These are phyloP conservation scores for Agroathelia rolfsii DNA, from an alignment of 1,284 basidiomycete genomes.

Conservation along the genomic window DNA sequence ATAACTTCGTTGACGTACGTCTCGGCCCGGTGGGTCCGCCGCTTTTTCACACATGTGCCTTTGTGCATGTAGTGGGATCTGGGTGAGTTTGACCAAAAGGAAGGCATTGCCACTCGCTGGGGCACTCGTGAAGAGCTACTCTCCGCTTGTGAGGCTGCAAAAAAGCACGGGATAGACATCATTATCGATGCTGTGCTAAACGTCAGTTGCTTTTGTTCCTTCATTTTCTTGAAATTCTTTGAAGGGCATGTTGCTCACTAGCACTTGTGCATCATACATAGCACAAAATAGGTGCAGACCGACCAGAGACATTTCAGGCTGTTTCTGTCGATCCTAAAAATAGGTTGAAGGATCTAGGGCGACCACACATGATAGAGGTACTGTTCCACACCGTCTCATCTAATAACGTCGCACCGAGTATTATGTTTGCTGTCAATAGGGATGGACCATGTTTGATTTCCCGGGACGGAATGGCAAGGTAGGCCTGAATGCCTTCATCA, in stretches of 20 bases:
- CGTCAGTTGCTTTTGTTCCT: slow-evolving; percentile 29
- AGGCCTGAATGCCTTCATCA: slow-evolving; percentile 6
- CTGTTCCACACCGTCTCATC: slow-evolving; percentile 1
- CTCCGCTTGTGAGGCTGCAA: slow-evolving; percentile 50
- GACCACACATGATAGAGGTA: slow-evolving; percentile 65
- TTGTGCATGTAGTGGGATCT: slow-evolving; percentile 82
- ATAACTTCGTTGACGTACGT: slow-evolving; percentile 5
- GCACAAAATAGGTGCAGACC: slow-evolving; percentile 83
- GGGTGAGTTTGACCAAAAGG: slow-evolving; percentile 88
- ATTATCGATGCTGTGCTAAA: slow-evolving; percentile 73
- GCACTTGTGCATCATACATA: slow-evolving; percentile 16
- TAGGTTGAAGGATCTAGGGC: slow-evolving; percentile 47
- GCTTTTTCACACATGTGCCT: too few species aligned
- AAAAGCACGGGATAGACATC: slow-evolving; percentile 49
- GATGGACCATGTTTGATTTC: slow-evolving; percentile 85
- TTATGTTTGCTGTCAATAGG: slow-evolving; percentile 28
- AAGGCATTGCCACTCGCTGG: slow-evolving; percentile 78
- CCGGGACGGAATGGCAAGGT: slow-evolving; percentile 69
- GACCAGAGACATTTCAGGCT: slow-evolving; percentile 65
- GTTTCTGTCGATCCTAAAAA: slow-evolving; percentile 65
- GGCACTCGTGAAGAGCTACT: slow-evolving; percentile 80
- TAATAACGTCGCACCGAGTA: neutral
- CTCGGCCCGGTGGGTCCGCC: too few species aligned
- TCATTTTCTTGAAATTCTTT: slow-evolving; percentile 3
- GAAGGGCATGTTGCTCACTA: slow-evolving; percentile 8